A percentile compares a stretch with the other conserved stretches of the same genome.
phyloP scores from a whole-genome alignment of 768 basidiomycete species.

The Pulveroboletus frians region DNA sequence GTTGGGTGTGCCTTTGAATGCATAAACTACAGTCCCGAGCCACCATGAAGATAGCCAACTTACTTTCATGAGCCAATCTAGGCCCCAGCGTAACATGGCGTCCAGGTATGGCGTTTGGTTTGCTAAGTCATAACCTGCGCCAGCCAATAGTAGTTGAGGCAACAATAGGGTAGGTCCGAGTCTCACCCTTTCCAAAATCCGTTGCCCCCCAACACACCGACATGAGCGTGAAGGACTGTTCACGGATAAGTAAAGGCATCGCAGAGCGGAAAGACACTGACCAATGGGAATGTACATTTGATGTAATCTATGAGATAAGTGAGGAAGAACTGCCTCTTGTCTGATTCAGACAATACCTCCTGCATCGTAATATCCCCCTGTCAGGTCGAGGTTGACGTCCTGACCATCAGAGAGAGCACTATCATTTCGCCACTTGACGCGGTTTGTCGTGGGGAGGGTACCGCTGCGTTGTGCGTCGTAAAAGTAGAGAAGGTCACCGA shows the following conservation, averaged over 20 bases:
- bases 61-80: slow-evolving; percentile 90
- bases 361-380: slow-evolving; percentile 90
- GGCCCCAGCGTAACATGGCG: slow-evolving; percentile 82
- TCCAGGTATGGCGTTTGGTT: slow-evolving; percentile 93
- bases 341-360: slow-evolving; percentile 51
- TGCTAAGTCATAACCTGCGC: slow-evolving; percentile 70
- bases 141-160: not conserved
- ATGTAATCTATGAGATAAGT: slow-evolving; percentile 59
- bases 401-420: slow-evolving; percentile 73
- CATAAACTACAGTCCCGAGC: not conserved
- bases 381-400: slow-evolving; percentile 69
- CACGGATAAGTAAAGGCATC: not conserved
- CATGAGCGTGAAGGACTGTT: slow-evolving; percentile 74
- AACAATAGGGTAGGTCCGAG: not conserved
- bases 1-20: slow-evolving; percentile 68
- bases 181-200: slow-evolving; percentile 70
- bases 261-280: slow-evolving; percentile 28
- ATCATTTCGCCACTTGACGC: slow-evolving; percentile 85
- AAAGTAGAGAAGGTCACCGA: slow-evolving; percentile 81
- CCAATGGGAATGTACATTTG: slow-evolving; percentile 83
- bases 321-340: not conserved
- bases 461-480: slow-evolving; percentile 92
- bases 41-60: slow-evolving; percentile 7
- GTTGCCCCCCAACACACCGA: slow-evolving; percentile 88
- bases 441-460: slow-evolving; percentile 56